phyloP scores from a whole-genome alignment of 495 filamentous ascomycete genomes.

The Penicillium chermesinum region DNA sequence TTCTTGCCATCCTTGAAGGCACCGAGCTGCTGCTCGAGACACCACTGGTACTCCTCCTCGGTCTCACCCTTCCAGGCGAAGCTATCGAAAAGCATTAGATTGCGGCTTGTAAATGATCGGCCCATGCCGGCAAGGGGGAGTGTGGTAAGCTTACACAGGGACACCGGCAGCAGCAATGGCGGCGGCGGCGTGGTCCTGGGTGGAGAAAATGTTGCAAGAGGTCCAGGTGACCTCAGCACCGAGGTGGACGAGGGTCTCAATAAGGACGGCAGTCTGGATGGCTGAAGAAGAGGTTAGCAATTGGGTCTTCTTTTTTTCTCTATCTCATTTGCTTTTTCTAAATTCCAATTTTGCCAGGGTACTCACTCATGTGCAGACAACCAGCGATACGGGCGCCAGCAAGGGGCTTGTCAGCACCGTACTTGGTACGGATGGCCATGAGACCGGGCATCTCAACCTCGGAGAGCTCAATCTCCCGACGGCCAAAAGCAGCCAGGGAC shows the following conservation, averaged over 20 bases:
- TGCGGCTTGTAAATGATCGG: slow-evolving; percentile 18
- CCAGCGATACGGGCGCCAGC: slow-evolving; percentile 89
- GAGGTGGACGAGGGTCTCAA: slow-evolving; percentile 90
- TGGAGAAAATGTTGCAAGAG: slow-evolving; percentile 98
- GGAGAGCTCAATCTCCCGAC: slow-evolving; percentile 96
- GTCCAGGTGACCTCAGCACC: slow-evolving; percentile 98
- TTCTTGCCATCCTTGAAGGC: slow-evolving; percentile 96
- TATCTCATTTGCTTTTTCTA: neutral
- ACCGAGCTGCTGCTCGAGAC: slow-evolving; percentile 93
- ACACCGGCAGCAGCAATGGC: slow-evolving; percentile 92
- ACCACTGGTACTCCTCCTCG: slow-evolving; percentile 99
- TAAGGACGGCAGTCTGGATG: slow-evolving; percentile 98
- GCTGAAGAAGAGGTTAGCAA: slow-evolving; percentile 40
- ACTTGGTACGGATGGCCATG: slow-evolving; percentile 90
- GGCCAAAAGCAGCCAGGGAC: slow-evolving; percentile 94
- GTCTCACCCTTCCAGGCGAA: slow-evolving; percentile 99
- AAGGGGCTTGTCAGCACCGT: slow-evolving; percentile 87
- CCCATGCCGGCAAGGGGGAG: slow-evolving; percentile 2
- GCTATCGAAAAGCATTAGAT: slow-evolving; percentile 12
- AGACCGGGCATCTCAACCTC: slow-evolving; percentile 99
- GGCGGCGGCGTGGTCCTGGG: slow-evolving; percentile 96
- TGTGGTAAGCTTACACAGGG: slow-evolving; percentile 60
- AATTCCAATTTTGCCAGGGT: neutral
- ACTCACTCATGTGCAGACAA: slow-evolving; percentile 95
- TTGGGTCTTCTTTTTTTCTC: slow-evolving; percentile 6